A percentile compares a stretch with the other conserved stretches of the same genome.
These are phyloP conservation scores for Hirsutella minnesotensis DNA, from an alignment of 2,329 filamentous ascomycete genomes.

Conservation along the genomic window DNA sequence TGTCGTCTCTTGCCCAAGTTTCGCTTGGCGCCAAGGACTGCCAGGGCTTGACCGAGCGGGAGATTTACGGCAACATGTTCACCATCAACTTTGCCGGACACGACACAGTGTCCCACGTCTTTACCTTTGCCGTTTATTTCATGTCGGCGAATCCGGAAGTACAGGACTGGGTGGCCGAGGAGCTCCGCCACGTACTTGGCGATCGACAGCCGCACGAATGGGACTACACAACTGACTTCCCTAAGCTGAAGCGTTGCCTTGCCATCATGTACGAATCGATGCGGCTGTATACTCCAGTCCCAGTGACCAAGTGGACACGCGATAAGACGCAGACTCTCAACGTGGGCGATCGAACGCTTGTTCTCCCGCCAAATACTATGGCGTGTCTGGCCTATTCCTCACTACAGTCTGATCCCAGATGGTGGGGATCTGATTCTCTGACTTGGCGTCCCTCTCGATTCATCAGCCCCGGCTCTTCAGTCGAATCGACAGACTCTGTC, in stretches of 20 bases:
- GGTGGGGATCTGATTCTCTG: not conserved
- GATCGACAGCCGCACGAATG: slow-evolving; percentile 11
- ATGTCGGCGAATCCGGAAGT: slow-evolving; percentile 30
- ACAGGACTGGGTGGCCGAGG: slow-evolving; percentile 32
- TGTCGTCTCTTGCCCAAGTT: not conserved
- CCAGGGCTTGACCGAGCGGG: slow-evolving; percentile 20
- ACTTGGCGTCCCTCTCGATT: not conserved
- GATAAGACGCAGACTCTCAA: slow-evolving; percentile 3
- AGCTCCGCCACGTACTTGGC: slow-evolving; percentile 13
- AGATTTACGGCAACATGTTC: slow-evolving; percentile 38
- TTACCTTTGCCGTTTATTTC: slow-evolving; percentile 28
- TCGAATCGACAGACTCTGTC: too few relatives aligned
- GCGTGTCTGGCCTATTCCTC: slow-evolving; percentile 1
- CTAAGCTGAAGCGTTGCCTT: slow-evolving; percentile 26
- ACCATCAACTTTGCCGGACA: slow-evolving; percentile 37
- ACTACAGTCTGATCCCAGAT: slow-evolving; percentile 4
- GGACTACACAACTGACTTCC: slow-evolving; percentile 24
- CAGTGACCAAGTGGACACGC: slow-evolving; percentile 13
- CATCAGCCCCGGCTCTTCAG: not conserved
- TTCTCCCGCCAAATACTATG: slow-evolving; percentile 3
- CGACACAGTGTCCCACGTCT: slow-evolving; percentile 34
- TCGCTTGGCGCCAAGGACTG: not conserved
- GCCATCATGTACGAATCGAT: slow-evolving; percentile 29
- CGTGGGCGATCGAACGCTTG: slow-evolving; percentile 1
- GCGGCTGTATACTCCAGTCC: slow-evolving; percentile 25